Conservation (phyloP, 1,284 basidiomycete species). For the Naganishia liquefaciens region DNA sequence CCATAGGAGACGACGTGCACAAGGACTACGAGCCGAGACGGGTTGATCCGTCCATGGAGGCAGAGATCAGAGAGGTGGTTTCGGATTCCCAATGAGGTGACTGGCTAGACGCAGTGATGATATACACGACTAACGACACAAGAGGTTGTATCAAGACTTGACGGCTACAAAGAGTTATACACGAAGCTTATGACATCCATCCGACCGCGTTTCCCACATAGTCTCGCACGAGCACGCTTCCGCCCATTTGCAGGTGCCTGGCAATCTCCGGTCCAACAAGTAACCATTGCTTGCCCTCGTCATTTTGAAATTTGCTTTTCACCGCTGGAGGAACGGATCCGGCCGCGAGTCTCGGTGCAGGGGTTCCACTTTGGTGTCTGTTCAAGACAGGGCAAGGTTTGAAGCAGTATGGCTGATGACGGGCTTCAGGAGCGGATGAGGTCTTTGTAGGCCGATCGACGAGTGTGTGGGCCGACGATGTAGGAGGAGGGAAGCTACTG, state of each 20-base stretch:
- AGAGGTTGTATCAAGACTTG: not conserved
- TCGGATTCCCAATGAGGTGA: not conserved
- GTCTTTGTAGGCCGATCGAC: not conserved
- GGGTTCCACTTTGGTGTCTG: not conserved
- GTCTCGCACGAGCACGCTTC: constrained; percentile 32
- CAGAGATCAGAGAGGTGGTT: not conserved
- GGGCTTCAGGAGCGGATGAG: not conserved
- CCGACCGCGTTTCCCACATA: constrained; percentile 31
- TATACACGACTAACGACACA: not conserved
- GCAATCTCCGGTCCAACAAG: constrained; percentile 33
- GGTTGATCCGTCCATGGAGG: not conserved
- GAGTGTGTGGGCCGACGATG: not conserved
- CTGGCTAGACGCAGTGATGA: not conserved
- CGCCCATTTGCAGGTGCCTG: constrained; percentile 31
- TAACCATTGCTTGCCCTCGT: constrained; percentile 13
- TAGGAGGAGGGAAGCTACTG: not conserved
- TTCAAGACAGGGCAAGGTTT: not conserved
- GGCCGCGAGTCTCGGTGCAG: not conserved
- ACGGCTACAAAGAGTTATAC: not conserved
- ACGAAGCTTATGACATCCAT: constrained; percentile 28
- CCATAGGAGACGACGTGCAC: constrained; percentile 15
- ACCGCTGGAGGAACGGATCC: constrained; percentile 3
- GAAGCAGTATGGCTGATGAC: constrained; percentile 12
- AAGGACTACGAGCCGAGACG: constrained; percentile 23
- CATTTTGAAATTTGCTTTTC: constrained; percentile 11